Percentiles rank a stretch among this genome's conserved stretches.
phyloP scores from a whole-genome alignment of 805 yeast species.

The Pichia insulana region DNA sequence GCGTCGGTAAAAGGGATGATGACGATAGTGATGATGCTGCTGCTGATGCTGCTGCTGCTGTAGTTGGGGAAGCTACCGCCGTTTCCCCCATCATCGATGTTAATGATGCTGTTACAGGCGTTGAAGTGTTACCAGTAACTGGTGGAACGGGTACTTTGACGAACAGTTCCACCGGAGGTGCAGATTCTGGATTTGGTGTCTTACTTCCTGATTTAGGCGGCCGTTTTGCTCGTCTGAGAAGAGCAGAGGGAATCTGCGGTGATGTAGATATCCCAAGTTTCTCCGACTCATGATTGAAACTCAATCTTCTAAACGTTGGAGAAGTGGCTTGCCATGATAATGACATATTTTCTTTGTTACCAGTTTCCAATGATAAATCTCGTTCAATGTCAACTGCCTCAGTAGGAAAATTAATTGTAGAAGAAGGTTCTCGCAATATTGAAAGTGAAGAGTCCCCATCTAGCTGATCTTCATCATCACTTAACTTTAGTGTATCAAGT shows the following conservation, averaged over 20 bases:
- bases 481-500: not conserved
- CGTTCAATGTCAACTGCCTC: not conserved
- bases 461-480: conserved; percentile 5
- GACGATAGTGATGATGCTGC: not conserved
- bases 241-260: conserved; percentile 60
- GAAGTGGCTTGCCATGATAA: not conserved
- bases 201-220: not conserved
- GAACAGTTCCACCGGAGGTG: not conserved
- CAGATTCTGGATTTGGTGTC: not conserved
- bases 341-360: not conserved
- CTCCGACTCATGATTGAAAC: conserved; percentile 20
- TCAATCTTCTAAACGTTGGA: not conserved
- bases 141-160: not conserved
- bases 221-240: conserved; percentile 46
- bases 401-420: not conserved
- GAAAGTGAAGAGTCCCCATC: not conserved
- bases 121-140: not conserved
- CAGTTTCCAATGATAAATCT: not conserved
- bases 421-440: no score
- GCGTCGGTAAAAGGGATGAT: not conserved
- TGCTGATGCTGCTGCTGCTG: not conserved
- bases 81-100: not conserved
- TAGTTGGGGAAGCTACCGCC: not conserved
- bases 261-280: conserved; percentile 48
- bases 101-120: not conserved